These are phyloP conservation scores for Talaromyces islandicus DNA, from an alignment of 2,329 filamentous ascomycete species.

Conservation along the genomic window DNA sequence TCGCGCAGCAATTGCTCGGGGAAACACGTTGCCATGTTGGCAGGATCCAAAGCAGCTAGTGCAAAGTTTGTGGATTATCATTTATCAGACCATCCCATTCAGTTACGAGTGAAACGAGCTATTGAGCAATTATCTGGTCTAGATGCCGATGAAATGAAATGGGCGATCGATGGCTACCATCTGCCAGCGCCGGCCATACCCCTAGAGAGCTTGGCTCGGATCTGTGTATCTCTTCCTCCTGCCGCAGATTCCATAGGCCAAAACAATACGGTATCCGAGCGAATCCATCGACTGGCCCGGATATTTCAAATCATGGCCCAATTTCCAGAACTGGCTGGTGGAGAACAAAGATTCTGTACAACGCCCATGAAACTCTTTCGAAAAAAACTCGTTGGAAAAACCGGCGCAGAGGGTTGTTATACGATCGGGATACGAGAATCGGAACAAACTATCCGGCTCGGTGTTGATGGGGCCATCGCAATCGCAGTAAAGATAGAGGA, in stretches of 20 bases:
- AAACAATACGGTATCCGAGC: conserved; percentile 6
- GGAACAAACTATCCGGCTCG: conserved; percentile 30
- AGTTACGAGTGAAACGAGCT: conserved; percentile 30
- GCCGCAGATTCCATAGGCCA: conserved; percentile 16
- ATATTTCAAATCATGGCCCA: conserved; percentile 40
- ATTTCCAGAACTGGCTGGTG: conserved; percentile 41
- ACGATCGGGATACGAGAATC: conserved; percentile 38
- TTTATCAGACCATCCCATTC: conserved; percentile 31
- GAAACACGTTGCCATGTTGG: conserved; percentile 46
- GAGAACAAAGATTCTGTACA: conserved; percentile 45
- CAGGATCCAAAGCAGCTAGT: conserved; percentile 34
- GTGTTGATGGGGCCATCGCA: conserved; percentile 34
- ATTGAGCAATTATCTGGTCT: conserved; percentile 33
- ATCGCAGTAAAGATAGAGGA: conserved; percentile 48
- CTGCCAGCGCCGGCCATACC: conserved; percentile 42
- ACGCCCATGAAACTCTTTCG: conserved; percentile 36
- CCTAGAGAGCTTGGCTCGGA: conserved; percentile 28
- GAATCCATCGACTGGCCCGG: conserved; percentile 22
- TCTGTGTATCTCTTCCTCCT: conserved; percentile 34
- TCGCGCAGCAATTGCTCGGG: conserved; percentile 45
- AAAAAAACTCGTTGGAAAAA: conserved; percentile 40
- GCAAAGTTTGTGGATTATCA: conserved; percentile 31
- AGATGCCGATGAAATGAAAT: conserved; percentile 24
- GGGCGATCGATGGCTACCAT: conserved; percentile 45
- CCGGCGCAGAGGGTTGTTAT: conserved; percentile 48